phyloP scores from a whole-genome alignment of 208 protist species.

The Leishmania amazonensis region DNA sequence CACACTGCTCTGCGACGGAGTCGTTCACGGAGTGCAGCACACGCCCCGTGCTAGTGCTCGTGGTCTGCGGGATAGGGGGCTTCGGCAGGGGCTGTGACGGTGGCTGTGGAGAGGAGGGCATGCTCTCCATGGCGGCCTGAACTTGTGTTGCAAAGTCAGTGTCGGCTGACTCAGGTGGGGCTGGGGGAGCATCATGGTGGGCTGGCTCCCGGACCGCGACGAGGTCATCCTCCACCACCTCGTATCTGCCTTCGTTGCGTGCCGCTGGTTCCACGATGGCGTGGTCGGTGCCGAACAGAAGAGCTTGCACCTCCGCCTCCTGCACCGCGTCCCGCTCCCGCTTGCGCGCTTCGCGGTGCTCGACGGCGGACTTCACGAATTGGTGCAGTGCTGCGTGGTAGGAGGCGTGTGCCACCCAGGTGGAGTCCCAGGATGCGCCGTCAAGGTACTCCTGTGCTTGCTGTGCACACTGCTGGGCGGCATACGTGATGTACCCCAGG shows the following conservation, averaged over 20 bases:
- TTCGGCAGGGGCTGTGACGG: slow-evolving; percentile 10
- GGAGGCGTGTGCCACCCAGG: slow-evolving; percentile 6
- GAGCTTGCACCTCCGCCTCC: slow-evolving; percentile 28
- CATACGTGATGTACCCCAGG: slow-evolving; percentile 42
- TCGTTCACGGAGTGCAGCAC: slow-evolving; percentile 7
- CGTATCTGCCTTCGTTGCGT: background rate
- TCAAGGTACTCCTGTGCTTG: slow-evolving; percentile 15
- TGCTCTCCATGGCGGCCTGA: slow-evolving; percentile 31
- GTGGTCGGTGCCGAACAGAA: slow-evolving; percentile 28
- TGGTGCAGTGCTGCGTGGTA: slow-evolving; percentile 27
- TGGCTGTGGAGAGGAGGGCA: background rate
- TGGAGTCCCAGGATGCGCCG: slow-evolving; percentile 4
- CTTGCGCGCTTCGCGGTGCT: slow-evolving; percentile 20
- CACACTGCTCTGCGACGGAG: slow-evolving; percentile 10
- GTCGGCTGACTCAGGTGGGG: background rate
- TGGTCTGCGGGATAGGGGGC: slow-evolving; percentile 5
- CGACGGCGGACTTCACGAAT: slow-evolving; percentile 27
- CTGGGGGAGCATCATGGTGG: background rate
- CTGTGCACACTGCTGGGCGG: slow-evolving; percentile 23
- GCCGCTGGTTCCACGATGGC: background rate
- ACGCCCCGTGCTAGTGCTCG: background rate
- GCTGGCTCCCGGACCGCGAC: background rate
- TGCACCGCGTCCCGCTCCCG: slow-evolving; percentile 19
- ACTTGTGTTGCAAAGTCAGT: slow-evolving; percentile 19
- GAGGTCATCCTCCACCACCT: background rate